Base-by-base conservation (phyloP, 225 moss, liverwort and hornwort species). In the Pseudisothecium myosuroides region DNA sequence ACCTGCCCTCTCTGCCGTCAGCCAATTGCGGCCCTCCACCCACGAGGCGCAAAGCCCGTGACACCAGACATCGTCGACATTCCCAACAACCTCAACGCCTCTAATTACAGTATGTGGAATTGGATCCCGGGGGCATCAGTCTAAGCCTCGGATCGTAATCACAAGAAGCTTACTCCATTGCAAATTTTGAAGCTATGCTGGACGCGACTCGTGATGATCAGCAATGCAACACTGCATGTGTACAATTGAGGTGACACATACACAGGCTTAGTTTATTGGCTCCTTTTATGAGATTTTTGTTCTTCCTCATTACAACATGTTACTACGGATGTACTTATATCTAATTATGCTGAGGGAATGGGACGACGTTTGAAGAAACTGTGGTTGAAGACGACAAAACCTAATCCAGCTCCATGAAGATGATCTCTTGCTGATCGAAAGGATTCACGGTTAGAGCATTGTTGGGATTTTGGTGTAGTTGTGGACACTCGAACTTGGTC, bases 101-200 rank as follows among this genome's bases (percentile, higher is more conserved):
- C 97, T 63, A 92, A 80, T 84, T 97, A 95, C 91, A 96, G 94
- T 83, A 93, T 96, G 94, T 98, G 97, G 97, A 98, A 97, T 85
- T 97, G 95, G 98, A 93, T 97, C 69, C 96, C 95, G 11, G 96
- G 96, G 84, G 98, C 98, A 76, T 96, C 94, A n/a, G 95, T 96
- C 69, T 98, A 86, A 96, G 72, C 67, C 29, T 81, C 12, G 34
- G 20, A 6, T 31, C 17, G 11, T 64, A 43, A 39, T 34, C 76
- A 72, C 20, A 63, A 74, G 31, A 81, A 65, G 75, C 60, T 45
- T 75, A 39, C 49, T 80, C 65, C 80, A 66, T 74, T 72, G 75
- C 91, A 82, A 54, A 76, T 67, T 78, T 83, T 72, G 76, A 81
- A 69, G 90, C 64, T 74, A 61, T 43, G 59, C 65, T 60, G 62